These are phyloP conservation scores for Thozetella sp. DNA, from an alignment of 495 filamentous ascomycete genomes.

Conservation along the genomic window DNA sequence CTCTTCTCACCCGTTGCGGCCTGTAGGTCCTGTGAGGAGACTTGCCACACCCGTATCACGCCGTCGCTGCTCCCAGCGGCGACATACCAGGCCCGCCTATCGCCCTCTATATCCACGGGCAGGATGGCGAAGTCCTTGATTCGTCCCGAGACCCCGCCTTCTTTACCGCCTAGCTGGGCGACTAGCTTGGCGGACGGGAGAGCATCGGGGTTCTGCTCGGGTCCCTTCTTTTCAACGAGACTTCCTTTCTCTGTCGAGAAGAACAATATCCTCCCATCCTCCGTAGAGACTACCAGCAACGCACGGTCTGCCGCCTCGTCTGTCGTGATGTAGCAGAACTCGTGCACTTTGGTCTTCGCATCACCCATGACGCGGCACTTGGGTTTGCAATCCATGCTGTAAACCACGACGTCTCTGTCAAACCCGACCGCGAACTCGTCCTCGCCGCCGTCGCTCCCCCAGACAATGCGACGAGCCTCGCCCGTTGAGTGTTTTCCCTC, in stretches of 20 bases:
- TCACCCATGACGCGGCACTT: constrained; percentile 69
- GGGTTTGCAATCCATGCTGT: constrained; percentile 84
- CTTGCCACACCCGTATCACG: constrained; percentile 71
- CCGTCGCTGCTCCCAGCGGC: constrained; percentile 84
- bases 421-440: constrained; percentile 90
- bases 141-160: constrained; percentile 63
- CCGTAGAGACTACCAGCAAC: constrained; percentile 81
- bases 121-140: constrained; percentile 88
- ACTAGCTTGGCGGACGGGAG: constrained; percentile 58
- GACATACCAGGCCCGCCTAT: constrained; percentile 53
- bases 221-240: constrained; percentile 29
- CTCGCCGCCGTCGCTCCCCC: constrained; percentile 65
- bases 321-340: constrained; percentile 68
- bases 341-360: constrained; percentile 77
- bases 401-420: constrained; percentile 82
- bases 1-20: constrained; percentile 21
- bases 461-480: constrained; percentile 82
- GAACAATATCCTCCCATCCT: constrained; percentile 88
- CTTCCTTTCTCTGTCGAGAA: constrained; percentile 63
- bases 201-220: constrained; percentile 2
- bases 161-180: constrained; percentile 78
- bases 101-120: constrained; percentile 35
- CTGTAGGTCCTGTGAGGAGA: constrained; percentile 45
- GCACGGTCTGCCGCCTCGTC: constrained; percentile 43
- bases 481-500: constrained; percentile 77